These are phyloP conservation scores for Kregervanrija delftensis DNA, from an alignment of 805 yeast species.

Conservation along the genomic window DNA sequence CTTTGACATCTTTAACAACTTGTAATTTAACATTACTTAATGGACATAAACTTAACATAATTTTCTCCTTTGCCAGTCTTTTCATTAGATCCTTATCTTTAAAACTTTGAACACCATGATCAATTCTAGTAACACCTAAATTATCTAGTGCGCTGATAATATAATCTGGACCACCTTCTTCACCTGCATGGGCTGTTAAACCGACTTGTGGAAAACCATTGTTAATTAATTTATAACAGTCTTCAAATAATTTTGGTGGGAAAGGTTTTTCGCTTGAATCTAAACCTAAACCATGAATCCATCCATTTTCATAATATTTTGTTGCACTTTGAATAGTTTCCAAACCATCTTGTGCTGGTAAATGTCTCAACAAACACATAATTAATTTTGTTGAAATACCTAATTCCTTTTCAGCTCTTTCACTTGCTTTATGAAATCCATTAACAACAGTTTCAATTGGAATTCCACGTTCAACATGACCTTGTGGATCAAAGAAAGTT, in stretches of 20 bases:
- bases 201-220: constrained; percentile 45
- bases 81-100: constrained; percentile 48
- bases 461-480: constrained; percentile 66
- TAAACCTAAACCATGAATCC: constrained; percentile 71
- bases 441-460: constrained; percentile 49
- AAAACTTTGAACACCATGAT: constrained; percentile 69
- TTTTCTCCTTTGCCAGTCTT: constrained; percentile 47
- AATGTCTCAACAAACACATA: constrained; percentile 77
- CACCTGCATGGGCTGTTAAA: constrained; percentile 85
- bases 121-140: constrained; percentile 62
- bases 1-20: constrained; percentile 60
- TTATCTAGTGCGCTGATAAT: constrained; percentile 52
- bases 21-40: constrained; percentile 69
- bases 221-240: constrained; percentile 49
- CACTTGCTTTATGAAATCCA: constrained; percentile 65
- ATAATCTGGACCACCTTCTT: constrained; percentile 75
- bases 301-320: constrained; percentile 46
- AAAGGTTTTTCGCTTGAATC: constrained; percentile 75
- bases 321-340: constrained; percentile 49
- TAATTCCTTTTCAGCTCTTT: constrained; percentile 49
- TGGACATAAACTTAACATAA: constrained; percentile 70
- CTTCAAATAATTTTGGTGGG: constrained; percentile 64
- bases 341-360: constrained; percentile 54
- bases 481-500: constrained; percentile 80
- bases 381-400: constrained; percentile 66